Conservation (phyloP, 2,329 filamentous ascomycete species). For the Fusarium tricinctum region DNA sequence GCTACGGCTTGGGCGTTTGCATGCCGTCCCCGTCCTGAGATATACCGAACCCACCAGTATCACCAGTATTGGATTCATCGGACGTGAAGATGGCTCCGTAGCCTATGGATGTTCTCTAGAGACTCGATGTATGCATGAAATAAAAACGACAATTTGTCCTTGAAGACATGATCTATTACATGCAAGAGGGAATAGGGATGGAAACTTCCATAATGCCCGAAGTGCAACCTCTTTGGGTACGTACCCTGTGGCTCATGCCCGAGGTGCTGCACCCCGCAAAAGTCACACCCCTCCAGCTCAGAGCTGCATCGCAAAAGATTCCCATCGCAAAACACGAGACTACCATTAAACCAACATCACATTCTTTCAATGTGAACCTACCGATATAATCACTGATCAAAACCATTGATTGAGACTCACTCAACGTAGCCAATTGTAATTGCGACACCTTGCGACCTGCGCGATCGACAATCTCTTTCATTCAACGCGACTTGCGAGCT, state of each 20-base stretch:
- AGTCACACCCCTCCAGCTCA: constrained; percentile 43
- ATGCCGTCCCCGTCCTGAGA: neutral
- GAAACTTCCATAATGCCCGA: too few relatives aligned
- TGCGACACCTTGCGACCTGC: constrained; percentile 1
- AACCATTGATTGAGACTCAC: neutral
- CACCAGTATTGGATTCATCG: neutral
- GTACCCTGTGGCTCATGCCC: constrained; percentile 6
- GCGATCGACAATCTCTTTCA: constrained; percentile 9
- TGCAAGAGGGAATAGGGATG: neutral
- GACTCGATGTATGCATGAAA: neutral
- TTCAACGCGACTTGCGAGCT: constrained; percentile 7
- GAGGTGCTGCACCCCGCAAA: constrained; percentile 37
- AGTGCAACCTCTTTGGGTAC: constrained; percentile 4
- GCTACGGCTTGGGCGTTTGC: constrained; percentile 25
- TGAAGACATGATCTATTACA: neutral
- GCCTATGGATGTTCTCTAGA: neutral
- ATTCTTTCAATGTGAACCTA: neutral
- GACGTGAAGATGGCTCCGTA: neutral
- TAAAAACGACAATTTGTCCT: neutral
- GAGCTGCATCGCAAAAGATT: constrained; percentile 35
- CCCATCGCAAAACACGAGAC: constrained; percentile 23
- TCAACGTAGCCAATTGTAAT: neutral
- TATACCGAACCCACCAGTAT: constrained; percentile 7
- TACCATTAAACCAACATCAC: constrained; percentile 1
- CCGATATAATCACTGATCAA: neutral